These are phyloP conservation scores for Plasmodium blacklocki DNA, from an alignment of 169 alveolate species.

Conservation along the genomic window DNA sequence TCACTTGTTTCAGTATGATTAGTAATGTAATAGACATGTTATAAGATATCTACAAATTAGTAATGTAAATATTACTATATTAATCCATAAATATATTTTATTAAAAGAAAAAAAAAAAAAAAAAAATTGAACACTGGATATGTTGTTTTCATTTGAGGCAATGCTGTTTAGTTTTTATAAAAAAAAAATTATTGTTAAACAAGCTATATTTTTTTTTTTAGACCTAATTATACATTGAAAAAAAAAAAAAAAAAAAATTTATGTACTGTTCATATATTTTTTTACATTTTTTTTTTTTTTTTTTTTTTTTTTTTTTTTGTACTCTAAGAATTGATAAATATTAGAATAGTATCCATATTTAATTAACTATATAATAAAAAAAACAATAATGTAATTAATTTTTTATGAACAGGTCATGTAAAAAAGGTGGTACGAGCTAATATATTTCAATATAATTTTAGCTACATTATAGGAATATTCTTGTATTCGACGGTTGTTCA, in stretches of 20 bases:
- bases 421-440: constrained; percentile 27
- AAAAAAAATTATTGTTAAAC: too few species aligned
- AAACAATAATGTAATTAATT: constrained; percentile 15
- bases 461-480: neutral
- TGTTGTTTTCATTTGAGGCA: too few species aligned
- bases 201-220: too few species aligned
- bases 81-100: too few species aligned
- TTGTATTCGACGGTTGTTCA: constrained; percentile 9
- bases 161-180: too few species aligned
- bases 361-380: constrained; percentile 10
- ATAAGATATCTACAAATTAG: too few species aligned
- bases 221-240: neutral
- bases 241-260: constrained; percentile 28
- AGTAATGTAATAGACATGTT: too few species aligned
- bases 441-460: constrained; percentile 15
- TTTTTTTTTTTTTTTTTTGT: too few species aligned
- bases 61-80: too few species aligned
- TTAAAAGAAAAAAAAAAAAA: too few species aligned
- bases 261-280: constrained; percentile 26
- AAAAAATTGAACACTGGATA: too few species aligned
- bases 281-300: constrained; percentile 2
- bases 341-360: constrained; percentile 1
- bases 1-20: too few species aligned
- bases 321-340: neutral
- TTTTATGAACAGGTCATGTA: constrained; percentile 50